Evolutionary conservation across 108 stramenopile species (phyloP).

Genomic region (Skeletonema grethae): DNA sequence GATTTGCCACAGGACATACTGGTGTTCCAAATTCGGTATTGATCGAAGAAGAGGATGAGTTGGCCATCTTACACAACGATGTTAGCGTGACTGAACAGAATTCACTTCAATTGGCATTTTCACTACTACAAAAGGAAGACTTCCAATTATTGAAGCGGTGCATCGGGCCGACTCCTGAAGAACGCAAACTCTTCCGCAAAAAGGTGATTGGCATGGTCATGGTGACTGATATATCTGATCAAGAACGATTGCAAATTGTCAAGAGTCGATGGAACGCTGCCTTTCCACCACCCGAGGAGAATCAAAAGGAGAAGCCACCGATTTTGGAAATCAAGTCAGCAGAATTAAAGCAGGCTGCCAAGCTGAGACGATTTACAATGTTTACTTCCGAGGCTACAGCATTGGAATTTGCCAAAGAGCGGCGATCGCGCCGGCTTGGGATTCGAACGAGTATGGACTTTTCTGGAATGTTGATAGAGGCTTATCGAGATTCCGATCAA

Average conservation of each 20-base stretch:
- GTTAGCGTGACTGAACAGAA: slow-evolving; percentile 61
- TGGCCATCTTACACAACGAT: slow-evolving; percentile 51
- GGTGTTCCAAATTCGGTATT: slow-evolving; percentile 55
- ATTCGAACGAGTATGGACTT: slow-evolving; percentile 42
- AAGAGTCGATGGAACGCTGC: slow-evolving; percentile 43
- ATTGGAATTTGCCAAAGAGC: slow-evolving; percentile 23
- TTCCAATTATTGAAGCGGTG: slow-evolving; percentile 50
- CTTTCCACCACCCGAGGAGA: slow-evolving; percentile 20
- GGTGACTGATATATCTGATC: slow-evolving; percentile 66
- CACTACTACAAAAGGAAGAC: slow-evolving; percentile 44
- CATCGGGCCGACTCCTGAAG: slow-evolving; percentile 49
- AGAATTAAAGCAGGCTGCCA: slow-evolving; percentile 23
- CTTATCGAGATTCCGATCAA: slow-evolving; percentile 21
- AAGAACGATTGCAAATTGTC: slow-evolving; percentile 47
- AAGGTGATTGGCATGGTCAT: slow-evolving; percentile 56
- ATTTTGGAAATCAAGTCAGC: slow-evolving; percentile 12
- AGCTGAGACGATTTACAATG: slow-evolving; percentile 27
- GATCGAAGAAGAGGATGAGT: slow-evolving; percentile 49
- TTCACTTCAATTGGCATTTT: slow-evolving; percentile 63
- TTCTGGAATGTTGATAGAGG: slow-evolving; percentile 39
- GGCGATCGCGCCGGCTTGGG: slow-evolving; percentile 17
- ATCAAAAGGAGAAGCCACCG: neutral
- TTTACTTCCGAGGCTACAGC: slow-evolving; percentile 20
- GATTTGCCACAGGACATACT: slow-evolving; percentile 25
- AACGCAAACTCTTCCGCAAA: slow-evolving; percentile 53